A percentile compares a stretch with the other conserved stretches of the same genome.
These are phyloP conservation scores for Coniochaeta ligniaria DNA, from an alignment of 2,329 filamentous ascomycete genomes.

Conservation along the genomic window DNA sequence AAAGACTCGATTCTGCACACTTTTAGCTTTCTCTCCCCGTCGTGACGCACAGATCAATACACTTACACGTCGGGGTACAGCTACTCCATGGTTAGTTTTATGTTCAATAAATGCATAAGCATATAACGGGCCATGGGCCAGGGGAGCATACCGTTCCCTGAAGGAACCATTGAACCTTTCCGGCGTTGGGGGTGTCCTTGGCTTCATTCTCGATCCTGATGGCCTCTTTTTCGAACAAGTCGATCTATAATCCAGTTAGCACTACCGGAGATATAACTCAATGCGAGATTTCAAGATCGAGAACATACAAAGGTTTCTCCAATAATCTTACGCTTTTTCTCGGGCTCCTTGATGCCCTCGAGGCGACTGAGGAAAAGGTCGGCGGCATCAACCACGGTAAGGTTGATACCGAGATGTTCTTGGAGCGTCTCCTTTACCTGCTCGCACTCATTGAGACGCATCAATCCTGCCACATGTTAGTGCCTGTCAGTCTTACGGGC, in stretches of 20 bases:
- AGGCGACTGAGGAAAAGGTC: constrained; percentile 72
- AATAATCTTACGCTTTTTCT: constrained; percentile 77
- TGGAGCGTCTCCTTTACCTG: constrained; percentile 74
- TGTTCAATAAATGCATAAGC: too few species aligned
- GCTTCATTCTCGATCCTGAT: constrained; percentile 62
- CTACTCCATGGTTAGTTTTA: too few species aligned
- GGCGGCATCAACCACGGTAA: constrained; percentile 77
- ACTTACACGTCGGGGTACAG: constrained; percentile 57
- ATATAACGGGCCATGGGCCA: too few species aligned
- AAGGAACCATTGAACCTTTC: constrained; percentile 77
- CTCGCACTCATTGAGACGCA: constrained; percentile 79
- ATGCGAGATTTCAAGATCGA: too few species aligned
- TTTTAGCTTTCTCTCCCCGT: neutral
- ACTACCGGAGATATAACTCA: constrained; percentile 3
- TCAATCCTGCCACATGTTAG: constrained; percentile 34
- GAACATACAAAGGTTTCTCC: constrained; percentile 48
- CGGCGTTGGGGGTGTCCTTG: constrained; percentile 57
- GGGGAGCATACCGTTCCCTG: too few species aligned
- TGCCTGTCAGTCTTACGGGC: neutral
- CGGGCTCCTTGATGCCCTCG: constrained; percentile 68
- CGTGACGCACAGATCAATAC: constrained; percentile 15
- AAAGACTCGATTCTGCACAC: constrained; percentile 34
- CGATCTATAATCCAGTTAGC: constrained; percentile 24
- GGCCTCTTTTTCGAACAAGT: constrained; percentile 71
- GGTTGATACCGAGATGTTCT: constrained; percentile 78